These are phyloP conservation scores for Chrysoporthe deuterocubensis DNA, from an alignment of 2,329 filamentous ascomycete species.

Conservation along the genomic window DNA sequence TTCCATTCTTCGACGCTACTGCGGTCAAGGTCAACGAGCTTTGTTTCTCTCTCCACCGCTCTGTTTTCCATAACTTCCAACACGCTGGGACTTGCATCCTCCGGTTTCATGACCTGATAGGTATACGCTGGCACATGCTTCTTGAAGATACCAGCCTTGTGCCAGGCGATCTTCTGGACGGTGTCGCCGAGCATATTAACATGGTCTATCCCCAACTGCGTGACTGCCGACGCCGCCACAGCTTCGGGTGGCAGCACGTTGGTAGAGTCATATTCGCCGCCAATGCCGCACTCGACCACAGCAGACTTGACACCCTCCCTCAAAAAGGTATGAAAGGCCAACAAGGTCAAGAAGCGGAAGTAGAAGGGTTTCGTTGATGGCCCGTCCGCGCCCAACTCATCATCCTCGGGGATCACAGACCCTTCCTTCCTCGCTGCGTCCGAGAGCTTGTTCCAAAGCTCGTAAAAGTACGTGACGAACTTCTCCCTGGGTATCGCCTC, in stretches of 20 bases:
- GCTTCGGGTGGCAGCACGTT: slow-evolving; percentile 71
- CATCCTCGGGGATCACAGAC: slow-evolving; percentile 41
- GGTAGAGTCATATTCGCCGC: slow-evolving; percentile 90
- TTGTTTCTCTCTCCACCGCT: slow-evolving; percentile 57
- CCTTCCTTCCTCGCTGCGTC: slow-evolving; percentile 42
- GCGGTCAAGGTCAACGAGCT: slow-evolving; percentile 49
- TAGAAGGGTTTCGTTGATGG: slow-evolving; percentile 80
- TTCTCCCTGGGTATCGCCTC: slow-evolving; percentile 66
- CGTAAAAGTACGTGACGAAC: slow-evolving; percentile 81
- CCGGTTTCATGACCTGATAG: slow-evolving; percentile 47
- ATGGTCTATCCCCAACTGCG: slow-evolving; percentile 86
- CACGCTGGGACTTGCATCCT: slow-evolving; percentile 29
- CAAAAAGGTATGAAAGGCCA: slow-evolving; percentile 85
- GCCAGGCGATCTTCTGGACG: slow-evolving; percentile 83
- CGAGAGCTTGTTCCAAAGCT: slow-evolving; percentile 73
- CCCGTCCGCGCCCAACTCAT: slow-evolving; percentile 55
- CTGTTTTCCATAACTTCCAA: slow-evolving; percentile 45
- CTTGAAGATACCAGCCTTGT: slow-evolving; percentile 90
- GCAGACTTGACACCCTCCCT: slow-evolving; percentile 75
- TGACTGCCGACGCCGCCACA: slow-evolving; percentile 74
- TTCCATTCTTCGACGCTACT: slow-evolving; percentile 48
- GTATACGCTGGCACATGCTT: slow-evolving; percentile 65
- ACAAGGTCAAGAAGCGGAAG: slow-evolving; percentile 87
- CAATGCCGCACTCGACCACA: slow-evolving; percentile 91
- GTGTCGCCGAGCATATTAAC: slow-evolving; percentile 78